phyloP scores from a whole-genome alignment of 116 monocot genomes.

The Phalaenopsis hybrid region DNA sequence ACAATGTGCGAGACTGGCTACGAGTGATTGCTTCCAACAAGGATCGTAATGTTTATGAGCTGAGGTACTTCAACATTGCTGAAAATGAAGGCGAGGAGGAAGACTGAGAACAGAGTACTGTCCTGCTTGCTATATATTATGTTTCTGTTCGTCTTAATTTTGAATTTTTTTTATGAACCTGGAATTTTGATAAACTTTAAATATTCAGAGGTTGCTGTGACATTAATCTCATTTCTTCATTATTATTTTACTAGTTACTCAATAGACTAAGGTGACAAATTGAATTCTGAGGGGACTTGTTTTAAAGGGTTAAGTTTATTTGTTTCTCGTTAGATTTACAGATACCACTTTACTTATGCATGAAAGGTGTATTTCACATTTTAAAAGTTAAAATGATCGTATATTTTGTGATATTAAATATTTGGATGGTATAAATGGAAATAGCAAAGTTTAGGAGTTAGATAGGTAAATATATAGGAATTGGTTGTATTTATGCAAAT shows the following conservation, averaged over 20 bases:
- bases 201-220: not conserved
- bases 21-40: slow-evolving; percentile 27
- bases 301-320: not conserved
- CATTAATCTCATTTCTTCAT: not conserved
- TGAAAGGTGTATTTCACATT: too few species aligned
- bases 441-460: too few species aligned
- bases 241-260: not conserved
- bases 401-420: too few species aligned
- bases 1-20: slow-evolving; percentile 25
- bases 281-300: not conserved
- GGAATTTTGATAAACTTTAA: not conserved
- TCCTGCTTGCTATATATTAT: not conserved
- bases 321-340: too few species aligned
- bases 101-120: not conserved
- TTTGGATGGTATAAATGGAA: too few species aligned
- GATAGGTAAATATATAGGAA: too few species aligned
- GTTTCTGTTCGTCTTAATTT: not conserved
- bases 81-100: slow-evolving; percentile 28
- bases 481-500: too few species aligned
- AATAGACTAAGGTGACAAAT: not conserved
- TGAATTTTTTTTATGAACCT: not conserved
- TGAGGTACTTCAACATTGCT: slow-evolving; percentile 29
- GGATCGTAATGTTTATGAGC: slow-evolving; percentile 23
- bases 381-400: too few species aligned
- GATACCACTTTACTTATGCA: too few species aligned